Evolutionary conservation across 1,284 basidiomycete genomes (phyloP).

Genomic region (Pterulicium gracile): DNA sequence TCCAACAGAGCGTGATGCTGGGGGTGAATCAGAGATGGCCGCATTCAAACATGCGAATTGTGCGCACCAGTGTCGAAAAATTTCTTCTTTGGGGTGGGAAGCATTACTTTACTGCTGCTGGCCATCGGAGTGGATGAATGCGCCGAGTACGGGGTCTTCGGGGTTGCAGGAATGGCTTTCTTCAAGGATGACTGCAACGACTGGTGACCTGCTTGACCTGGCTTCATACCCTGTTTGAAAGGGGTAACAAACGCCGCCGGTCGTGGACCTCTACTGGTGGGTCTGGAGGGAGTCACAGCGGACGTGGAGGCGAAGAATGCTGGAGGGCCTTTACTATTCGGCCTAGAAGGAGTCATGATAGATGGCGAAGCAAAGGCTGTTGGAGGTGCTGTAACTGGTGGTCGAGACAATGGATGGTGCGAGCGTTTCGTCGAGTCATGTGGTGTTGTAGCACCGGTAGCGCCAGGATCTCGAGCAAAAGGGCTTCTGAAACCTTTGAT

Average conservation of each 20-base stretch:
- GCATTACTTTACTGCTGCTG: not conserved
- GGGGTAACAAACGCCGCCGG: slow-evolving; percentile 52
- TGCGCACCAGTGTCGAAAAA: not conserved
- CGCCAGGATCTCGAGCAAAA: no score
- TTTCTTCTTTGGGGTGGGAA: not conserved
- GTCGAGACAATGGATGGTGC: not conserved
- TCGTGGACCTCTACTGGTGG: slow-evolving; percentile 16
- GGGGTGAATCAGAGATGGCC: not conserved
- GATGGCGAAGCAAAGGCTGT: not conserved
- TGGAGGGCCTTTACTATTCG: not conserved
- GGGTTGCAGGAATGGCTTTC: slow-evolving; percentile 1
- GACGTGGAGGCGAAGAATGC: not conserved
- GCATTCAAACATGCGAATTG: no score
- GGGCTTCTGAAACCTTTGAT: no score
- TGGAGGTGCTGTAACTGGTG: not conserved
- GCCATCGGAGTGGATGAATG: not conserved
- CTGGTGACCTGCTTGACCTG: slow-evolving; percentile 38
- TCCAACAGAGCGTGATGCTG: not conserved
- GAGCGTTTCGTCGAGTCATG: not conserved
- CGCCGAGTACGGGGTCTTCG: slow-evolving; percentile 6
- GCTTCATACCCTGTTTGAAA: slow-evolving; percentile 51
- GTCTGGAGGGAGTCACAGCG: slow-evolving; percentile 4
- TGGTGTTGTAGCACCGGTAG: no score
- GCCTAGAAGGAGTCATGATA: slow-evolving; percentile 1
- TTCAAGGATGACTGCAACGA: slow-evolving; percentile 16